A percentile compares a stretch with the other conserved stretches of the same genome.
phyloP scores from a whole-genome alignment of 306 rosid genomes.

The Vigna radiata region DNA sequence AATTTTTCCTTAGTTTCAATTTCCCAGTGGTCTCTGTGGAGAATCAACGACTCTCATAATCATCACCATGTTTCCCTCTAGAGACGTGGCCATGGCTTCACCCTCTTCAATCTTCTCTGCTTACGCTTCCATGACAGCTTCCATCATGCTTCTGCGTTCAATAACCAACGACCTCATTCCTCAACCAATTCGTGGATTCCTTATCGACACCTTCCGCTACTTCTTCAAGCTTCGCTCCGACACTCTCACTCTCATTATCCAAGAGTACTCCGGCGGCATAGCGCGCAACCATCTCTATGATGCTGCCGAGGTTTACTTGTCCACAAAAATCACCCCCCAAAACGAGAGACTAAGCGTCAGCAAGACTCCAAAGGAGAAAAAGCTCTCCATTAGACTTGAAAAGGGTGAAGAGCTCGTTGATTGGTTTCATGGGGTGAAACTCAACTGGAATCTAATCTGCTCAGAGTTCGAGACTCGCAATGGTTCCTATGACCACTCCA shows the following conservation, averaged over 20 bases:
- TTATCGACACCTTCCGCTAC: conserved; percentile 43
- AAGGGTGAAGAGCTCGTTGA: conserved; percentile 61
- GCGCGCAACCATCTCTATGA: conserved; percentile 62
- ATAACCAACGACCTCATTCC: conserved; percentile 68
- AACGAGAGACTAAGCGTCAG: conserved; percentile 58
- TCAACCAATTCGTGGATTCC: conserved; percentile 52
- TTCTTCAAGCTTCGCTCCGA: conserved; percentile 51
- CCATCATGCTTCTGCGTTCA: conserved; percentile 65
- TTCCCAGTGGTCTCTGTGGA: too few relatives aligned
- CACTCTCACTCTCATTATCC: conserved; percentile 58
- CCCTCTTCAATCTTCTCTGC: conserved; percentile 70
- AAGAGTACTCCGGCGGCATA: conserved; percentile 52
- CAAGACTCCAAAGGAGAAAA: conserved; percentile 59
- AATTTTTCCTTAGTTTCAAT: too few relatives aligned
- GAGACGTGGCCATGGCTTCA: conserved; percentile 55
- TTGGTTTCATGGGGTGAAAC: conserved; percentile 49
- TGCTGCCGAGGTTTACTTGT: conserved; percentile 63
- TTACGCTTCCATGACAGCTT: conserved; percentile 71
- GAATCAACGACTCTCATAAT: too few relatives aligned
- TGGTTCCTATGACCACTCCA: conserved; percentile 8
- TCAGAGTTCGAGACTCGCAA: conserved; percentile 41
- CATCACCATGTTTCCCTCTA: conserved; percentile 47
- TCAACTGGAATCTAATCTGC: conserved; percentile 52
- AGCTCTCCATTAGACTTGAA: conserved; percentile 57
- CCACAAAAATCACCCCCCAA: conserved; percentile 52